Percentiles rank a stretch among this genome's conserved stretches.
These are phyloP conservation scores for Fomitiporia mediterranea DNA, from an alignment of 1,284 basidiomycete genomes.

Conservation along the genomic window DNA sequence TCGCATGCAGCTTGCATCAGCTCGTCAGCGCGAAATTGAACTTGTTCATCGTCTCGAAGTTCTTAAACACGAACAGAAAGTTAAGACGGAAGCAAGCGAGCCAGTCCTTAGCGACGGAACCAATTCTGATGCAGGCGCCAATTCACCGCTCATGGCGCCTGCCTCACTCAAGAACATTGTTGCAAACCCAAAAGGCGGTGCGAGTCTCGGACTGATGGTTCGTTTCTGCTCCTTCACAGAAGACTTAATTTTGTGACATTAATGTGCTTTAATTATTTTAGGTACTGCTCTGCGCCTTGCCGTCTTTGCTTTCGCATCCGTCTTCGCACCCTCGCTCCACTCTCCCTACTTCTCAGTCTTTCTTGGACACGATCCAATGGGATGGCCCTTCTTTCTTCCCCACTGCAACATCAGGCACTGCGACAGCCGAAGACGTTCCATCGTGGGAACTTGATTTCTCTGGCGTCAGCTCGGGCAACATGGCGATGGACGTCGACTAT, in stretches of 20 bases:
- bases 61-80: conserved; percentile 38
- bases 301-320: conserved; percentile 64
- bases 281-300: conserved; percentile 68
- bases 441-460: conserved; percentile 51
- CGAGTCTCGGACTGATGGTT: conserved; percentile 69
- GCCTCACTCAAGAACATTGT: conserved; percentile 9
- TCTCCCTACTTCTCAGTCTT: conserved; percentile 49
- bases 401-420: conserved; percentile 27
- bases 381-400: conserved; percentile 32
- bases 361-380: conserved; percentile 7
- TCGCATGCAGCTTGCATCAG: conserved; percentile 56
- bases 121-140: conserved; percentile 6
- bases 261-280: conserved; percentile 30
- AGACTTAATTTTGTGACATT: neutral
- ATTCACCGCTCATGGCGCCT: conserved; percentile 4
- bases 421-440: conserved; percentile 20
- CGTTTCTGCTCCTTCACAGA: conserved; percentile 26
- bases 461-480: conserved; percentile 33
- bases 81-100: conserved; percentile 12
- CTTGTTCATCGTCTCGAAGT: conserved; percentile 59
- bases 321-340: conserved; percentile 37
- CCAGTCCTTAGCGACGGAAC: conserved; percentile 30
- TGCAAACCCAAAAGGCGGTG: conserved; percentile 42
- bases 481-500: conserved; percentile 49
- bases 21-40: conserved; percentile 60